A percentile compares a stretch with the other conserved stretches of the same genome.
phyloP scores from a whole-genome alignment of 208 protist genomes.

The Porcisia deanei region DNA sequence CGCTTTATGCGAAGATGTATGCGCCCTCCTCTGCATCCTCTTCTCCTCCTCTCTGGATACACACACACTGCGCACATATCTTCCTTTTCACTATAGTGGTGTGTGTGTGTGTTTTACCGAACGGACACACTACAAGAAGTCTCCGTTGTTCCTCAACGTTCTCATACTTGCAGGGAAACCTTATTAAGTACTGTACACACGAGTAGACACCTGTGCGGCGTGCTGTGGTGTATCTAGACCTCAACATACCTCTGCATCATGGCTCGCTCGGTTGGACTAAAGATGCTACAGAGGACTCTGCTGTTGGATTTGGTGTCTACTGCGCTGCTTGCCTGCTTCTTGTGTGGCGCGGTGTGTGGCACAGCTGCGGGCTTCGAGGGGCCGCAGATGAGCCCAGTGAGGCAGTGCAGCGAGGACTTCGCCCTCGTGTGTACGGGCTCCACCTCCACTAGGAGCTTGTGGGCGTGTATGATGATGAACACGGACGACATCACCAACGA shows the following conservation, averaged over 20 bases:
- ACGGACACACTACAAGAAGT: no score
- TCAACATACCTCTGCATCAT: not conserved
- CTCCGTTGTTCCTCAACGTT: no score
- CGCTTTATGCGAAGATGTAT: no score
- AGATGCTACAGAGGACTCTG: not conserved
- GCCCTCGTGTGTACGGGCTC: constrained; percentile 17
- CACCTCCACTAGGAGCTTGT: constrained; percentile 21
- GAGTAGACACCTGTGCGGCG: not conserved
- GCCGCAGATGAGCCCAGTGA: constrained; percentile 27
- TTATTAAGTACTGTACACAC: not conserved
- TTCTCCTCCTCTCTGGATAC: no score
- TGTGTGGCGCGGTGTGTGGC: not conserved
- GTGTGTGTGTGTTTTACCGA: no score
- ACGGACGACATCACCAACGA: constrained; percentile 26
- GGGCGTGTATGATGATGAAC: constrained; percentile 46
- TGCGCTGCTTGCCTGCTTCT: not conserved
- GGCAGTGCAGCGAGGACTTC: constrained; percentile 41
- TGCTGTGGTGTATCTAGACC: not conserved
- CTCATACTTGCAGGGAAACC: not conserved
- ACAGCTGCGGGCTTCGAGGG: not conserved
- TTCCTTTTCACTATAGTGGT: no score
- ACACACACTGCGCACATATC: no score
- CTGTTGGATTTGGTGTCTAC: not conserved
- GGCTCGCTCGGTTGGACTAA: not conserved
- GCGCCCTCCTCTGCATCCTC: no score